phyloP scores from a whole-genome alignment of 208 protist genomes.

The Leishmania martiniquensis region DNA sequence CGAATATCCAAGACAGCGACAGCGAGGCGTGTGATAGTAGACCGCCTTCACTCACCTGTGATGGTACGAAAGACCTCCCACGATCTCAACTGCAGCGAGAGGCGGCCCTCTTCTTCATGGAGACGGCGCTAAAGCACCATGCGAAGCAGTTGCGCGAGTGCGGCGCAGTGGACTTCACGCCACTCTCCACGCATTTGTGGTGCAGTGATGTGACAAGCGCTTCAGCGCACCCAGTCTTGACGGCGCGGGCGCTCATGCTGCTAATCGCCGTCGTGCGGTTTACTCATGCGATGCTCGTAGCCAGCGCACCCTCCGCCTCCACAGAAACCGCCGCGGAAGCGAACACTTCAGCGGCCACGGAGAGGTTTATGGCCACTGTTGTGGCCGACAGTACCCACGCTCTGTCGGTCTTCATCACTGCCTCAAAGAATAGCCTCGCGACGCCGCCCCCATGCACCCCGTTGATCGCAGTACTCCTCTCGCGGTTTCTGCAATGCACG shows the following conservation, averaged over 20 bases:
- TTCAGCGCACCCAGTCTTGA: constrained; percentile 28
- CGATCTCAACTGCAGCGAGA: constrained; percentile 40
- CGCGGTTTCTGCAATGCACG: constrained; percentile 24
- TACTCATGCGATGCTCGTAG: constrained; percentile 7
- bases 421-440: neutral
- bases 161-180: constrained; percentile 40
- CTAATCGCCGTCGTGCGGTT: constrained; percentile 33
- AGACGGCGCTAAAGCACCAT: constrained; percentile 38
- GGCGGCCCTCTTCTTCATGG: constrained; percentile 56
- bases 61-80: neutral
- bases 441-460: constrained; percentile 41
- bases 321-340: neutral
- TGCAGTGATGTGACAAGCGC: constrained; percentile 28
- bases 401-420: constrained; percentile 11
- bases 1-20: neutral
- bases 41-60: neutral
- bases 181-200: constrained; percentile 40
- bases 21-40: neutral
- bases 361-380: constrained; percentile 1
- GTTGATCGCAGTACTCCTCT: constrained; percentile 32
- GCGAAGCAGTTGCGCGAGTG: constrained; percentile 27
- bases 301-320: neutral
- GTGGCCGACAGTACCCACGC: constrained; percentile 11
- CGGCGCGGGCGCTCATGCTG: constrained; percentile 51
- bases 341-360: neutral